Conservation (phyloP, 202 grass and related monocot genomes). For the Elaeis oleifera region DNA sequence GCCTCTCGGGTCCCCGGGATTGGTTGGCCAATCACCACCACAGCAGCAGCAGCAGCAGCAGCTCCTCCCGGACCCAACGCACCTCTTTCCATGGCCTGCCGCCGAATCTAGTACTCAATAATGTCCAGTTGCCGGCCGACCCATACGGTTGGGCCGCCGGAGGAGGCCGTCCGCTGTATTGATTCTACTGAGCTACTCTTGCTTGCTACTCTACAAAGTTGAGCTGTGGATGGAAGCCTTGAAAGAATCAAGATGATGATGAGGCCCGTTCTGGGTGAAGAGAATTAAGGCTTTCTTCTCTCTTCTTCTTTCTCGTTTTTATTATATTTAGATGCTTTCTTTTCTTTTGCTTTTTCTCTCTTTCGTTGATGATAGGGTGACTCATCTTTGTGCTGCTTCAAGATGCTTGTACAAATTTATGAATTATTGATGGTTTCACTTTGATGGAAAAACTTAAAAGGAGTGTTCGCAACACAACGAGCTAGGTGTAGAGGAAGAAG, state of each 20-base stretch:
- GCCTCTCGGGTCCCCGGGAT: constrained; percentile 25
- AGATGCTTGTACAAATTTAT: constrained; percentile 4
- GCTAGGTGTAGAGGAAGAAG: too few species aligned
- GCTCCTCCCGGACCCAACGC: constrained; percentile 35
- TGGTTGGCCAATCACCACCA: constrained; percentile 44
- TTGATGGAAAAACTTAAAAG: background rate
- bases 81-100: constrained; percentile 40
- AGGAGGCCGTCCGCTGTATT: constrained; percentile 50
- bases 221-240: too few species aligned
- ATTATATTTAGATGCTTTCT: background rate
- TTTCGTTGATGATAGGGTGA: background rate
- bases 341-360: background rate
- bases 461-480: background rate
- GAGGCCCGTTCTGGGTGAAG: too few species aligned
- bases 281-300: too few species aligned
- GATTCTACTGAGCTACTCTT: constrained; percentile 15
- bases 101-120: constrained; percentile 48
- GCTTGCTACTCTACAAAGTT: too few species aligned
- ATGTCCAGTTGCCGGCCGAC: constrained; percentile 58
- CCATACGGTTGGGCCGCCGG: constrained; percentile 55
- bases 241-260: too few species aligned
- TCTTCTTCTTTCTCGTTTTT: too few species aligned
- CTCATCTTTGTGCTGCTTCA: background rate
- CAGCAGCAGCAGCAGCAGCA: constrained; percentile 38
- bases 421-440: background rate